Percentiles rank a stretch among this genome's conserved stretches.
These are phyloP conservation scores for Herpotrichia juniperi DNA, from an alignment of 2,329 filamentous ascomycete genomes.

Conservation along the genomic window DNA sequence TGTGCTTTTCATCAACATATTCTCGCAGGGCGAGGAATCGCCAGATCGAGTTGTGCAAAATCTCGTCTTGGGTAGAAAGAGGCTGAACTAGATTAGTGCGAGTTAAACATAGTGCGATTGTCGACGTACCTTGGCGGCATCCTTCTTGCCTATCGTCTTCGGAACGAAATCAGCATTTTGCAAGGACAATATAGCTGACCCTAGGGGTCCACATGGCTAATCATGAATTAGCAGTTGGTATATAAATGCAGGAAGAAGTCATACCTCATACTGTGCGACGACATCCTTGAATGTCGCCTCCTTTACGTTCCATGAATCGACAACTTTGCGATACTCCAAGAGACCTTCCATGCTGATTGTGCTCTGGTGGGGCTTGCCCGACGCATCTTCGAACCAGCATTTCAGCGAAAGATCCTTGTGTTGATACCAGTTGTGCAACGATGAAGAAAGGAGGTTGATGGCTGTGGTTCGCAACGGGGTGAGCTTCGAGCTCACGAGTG, in stretches of 20 bases:
- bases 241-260: neutral
- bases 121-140: slow-evolving; percentile 41
- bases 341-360: slow-evolving; percentile 66
- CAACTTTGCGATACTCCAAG: slow-evolving; percentile 59
- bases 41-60: slow-evolving; percentile 79
- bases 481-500: slow-evolving; percentile 76
- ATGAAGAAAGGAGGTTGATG: slow-evolving; percentile 77
- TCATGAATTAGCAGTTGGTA: neutral
- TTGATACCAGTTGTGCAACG: slow-evolving; percentile 82
- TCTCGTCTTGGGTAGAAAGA: slow-evolving; percentile 70
- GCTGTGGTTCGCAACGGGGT: slow-evolving; percentile 77
- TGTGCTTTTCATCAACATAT: slow-evolving; percentile 80
- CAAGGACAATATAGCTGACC: slow-evolving; percentile 62
- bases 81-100: slow-evolving; percentile 36
- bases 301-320: slow-evolving; percentile 76
- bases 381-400: slow-evolving; percentile 72
- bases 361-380: slow-evolving; percentile 53
- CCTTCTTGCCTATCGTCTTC: slow-evolving; percentile 68
- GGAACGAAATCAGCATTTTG: slow-evolving; percentile 72
- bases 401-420: slow-evolving; percentile 78
- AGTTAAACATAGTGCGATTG: neutral
- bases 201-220: slow-evolving; percentile 51
- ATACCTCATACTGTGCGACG: slow-evolving; percentile 33
- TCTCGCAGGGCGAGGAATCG: slow-evolving; percentile 87
- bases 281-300: slow-evolving; percentile 59